Percentiles rank a stretch among this genome's conserved stretches.
phyloP scores from a whole-genome alignment of 441 rosid genomes.

The Mallotus japonicus region DNA sequence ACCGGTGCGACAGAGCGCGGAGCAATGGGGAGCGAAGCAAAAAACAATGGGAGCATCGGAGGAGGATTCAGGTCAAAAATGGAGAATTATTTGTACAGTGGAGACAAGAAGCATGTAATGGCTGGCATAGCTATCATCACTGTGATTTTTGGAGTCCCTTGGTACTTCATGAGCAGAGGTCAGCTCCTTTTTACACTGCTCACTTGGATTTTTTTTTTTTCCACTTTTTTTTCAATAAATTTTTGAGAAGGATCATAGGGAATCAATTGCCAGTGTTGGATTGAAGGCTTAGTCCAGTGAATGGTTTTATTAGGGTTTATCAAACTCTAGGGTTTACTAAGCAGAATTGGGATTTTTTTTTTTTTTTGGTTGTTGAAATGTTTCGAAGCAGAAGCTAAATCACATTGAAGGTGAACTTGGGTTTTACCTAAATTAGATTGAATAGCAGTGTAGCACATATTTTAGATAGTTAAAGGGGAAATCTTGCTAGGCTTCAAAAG shows the following conservation, averaged over 20 bases:
- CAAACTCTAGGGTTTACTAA: neutral
- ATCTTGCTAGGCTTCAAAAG: neutral
- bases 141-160: slow-evolving; percentile 59
- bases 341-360: neutral
- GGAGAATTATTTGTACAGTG: slow-evolving; percentile 64
- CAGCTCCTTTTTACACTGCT: neutral
- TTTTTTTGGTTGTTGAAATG: no score
- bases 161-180: slow-evolving; percentile 73
- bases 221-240: no score
- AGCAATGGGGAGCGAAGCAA: slow-evolving; percentile 43
- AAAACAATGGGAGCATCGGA: slow-evolving; percentile 24
- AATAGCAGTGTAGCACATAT: neutral
- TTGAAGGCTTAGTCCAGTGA: neutral
- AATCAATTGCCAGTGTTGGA: neutral
- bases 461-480: neutral
- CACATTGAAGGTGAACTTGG: neutral
- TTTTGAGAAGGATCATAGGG: neutral
- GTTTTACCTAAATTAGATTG: neutral
- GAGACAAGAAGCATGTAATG: slow-evolving; percentile 78
- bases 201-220: no score
- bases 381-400: neutral
- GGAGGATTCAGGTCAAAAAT: slow-evolving; percentile 55
- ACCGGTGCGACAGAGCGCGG: neutral
- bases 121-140: slow-evolving; percentile 58
- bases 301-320: neutral